phyloP scores from a whole-genome alignment of 805 yeast genomes.

The Candida endomychidarum region DNA sequence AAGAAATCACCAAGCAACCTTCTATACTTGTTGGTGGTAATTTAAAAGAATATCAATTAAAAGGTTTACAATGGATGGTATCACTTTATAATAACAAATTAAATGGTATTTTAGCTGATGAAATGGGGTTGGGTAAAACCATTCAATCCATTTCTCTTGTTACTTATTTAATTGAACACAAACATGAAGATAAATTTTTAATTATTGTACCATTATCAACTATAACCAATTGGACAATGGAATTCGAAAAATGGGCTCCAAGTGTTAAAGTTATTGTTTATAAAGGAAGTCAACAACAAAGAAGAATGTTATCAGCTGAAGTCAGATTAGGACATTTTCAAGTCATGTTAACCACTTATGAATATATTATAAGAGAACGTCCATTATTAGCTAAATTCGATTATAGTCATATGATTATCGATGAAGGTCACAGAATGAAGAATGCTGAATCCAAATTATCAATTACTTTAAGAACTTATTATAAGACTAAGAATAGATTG shows the following conservation, averaged over 20 bases:
- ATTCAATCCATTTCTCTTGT: slow-evolving; percentile 77
- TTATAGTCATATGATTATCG: slow-evolving; percentile 87
- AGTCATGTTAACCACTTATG: slow-evolving; percentile 77
- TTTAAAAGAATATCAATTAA: slow-evolving; percentile 71
- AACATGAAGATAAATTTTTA: slow-evolving; percentile 68
- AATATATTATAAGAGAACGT: slow-evolving; percentile 76
- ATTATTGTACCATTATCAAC: slow-evolving; percentile 85
- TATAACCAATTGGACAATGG: slow-evolving; percentile 81
- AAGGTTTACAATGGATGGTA: slow-evolving; percentile 69
- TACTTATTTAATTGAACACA: slow-evolving; percentile 66
- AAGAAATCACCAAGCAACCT: slow-evolving; percentile 67
- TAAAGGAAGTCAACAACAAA: slow-evolving; percentile 74
- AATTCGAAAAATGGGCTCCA: slow-evolving; percentile 92
- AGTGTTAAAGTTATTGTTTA: slow-evolving; percentile 65
- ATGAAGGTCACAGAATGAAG: slow-evolving; percentile 90
- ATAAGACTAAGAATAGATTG: slow-evolving; percentile 72
- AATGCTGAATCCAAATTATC: slow-evolving; percentile 75
- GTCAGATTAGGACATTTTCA: slow-evolving; percentile 70
- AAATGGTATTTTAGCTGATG: slow-evolving; percentile 66
- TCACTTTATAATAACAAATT: slow-evolving; percentile 59
- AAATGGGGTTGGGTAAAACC: slow-evolving; percentile 69
- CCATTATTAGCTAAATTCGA: slow-evolving; percentile 65
- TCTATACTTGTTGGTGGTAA: slow-evolving; percentile 71
- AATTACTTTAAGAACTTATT: slow-evolving; percentile 65
- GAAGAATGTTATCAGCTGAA: slow-evolving; percentile 64